A percentile compares a stretch with the other conserved stretches of the same genome.
These are phyloP conservation scores for Trifolium pratense DNA, from an alignment of 306 rosid species.

Conservation along the genomic window DNA sequence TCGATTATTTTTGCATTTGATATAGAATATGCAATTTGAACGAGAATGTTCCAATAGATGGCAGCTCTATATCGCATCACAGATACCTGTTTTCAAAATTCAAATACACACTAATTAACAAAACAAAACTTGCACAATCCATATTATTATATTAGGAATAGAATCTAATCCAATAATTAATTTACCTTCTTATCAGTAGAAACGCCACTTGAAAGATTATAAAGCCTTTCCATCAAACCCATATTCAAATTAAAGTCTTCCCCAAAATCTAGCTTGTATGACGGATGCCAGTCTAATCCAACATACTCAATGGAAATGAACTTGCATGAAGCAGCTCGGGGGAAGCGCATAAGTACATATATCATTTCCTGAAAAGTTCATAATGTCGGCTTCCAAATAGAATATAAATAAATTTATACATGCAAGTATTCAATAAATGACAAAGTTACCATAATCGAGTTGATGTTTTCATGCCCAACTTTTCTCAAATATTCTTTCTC, in stretches of 20 bases:
- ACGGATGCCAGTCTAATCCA: constrained; percentile 46
- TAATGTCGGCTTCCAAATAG: constrained; percentile 37
- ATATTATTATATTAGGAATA: neutral
- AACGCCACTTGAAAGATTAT: constrained; percentile 53
- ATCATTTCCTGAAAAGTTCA: constrained; percentile 65
- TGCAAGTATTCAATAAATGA: constrained; percentile 20
- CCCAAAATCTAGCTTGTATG: constrained; percentile 50
- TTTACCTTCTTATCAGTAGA: constrained; percentile 47
- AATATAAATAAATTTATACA: constrained; percentile 28
- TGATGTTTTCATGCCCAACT: constrained; percentile 48
- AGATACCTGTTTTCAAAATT: constrained; percentile 57
- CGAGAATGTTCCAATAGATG: constrained; percentile 62
- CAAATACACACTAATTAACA: constrained; percentile 28
- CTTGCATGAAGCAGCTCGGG: constrained; percentile 56
- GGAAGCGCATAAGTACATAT: constrained; percentile 77
- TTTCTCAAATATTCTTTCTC: constrained; percentile 46
- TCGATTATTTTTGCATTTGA: constrained; percentile 68
- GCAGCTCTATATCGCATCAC: constrained; percentile 56
- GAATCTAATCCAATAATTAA: constrained; percentile 10
- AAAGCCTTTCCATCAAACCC: constrained; percentile 56
- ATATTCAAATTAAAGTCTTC: constrained; percentile 54
- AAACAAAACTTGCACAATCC: constrained; percentile 11
- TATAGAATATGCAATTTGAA: constrained; percentile 64
- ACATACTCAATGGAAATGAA: constrained; percentile 49
- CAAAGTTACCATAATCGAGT: constrained; percentile 58